These are phyloP conservation scores for Typha latifolia DNA, from an alignment of 176 grass and related monocot genomes.

Conservation along the genomic window DNA sequence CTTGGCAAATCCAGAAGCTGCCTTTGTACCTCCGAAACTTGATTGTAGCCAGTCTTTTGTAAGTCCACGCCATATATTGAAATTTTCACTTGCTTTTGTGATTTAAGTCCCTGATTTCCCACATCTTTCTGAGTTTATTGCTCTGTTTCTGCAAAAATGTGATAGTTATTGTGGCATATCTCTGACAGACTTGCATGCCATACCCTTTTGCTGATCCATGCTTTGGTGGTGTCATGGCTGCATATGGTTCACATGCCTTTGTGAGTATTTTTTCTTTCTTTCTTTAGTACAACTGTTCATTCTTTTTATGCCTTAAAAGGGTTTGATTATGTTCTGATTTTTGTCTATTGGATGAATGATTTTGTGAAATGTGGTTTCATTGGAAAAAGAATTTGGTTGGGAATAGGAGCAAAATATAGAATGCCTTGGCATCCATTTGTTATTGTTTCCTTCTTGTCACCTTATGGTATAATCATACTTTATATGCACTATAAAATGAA, in stretches of 20 bases:
- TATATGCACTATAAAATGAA: too few relatives aligned
- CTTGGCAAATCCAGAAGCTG: constrained; percentile 43
- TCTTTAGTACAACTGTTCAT: constrained; percentile 17
- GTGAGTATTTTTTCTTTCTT: constrained; percentile 39
- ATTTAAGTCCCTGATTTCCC: constrained; percentile 20
- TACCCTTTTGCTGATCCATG: constrained; percentile 71
- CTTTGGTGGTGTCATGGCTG: constrained; percentile 44
- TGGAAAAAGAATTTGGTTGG: too few relatives aligned
- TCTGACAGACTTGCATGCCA: constrained; percentile 46
- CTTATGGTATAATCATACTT: too few relatives aligned
- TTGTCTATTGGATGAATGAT: too few relatives aligned
- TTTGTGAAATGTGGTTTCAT: too few relatives aligned
- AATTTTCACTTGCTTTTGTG: constrained; percentile 14
- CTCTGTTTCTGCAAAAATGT: background rate
- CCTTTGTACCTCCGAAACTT: constrained; percentile 41
- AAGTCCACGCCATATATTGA: constrained; percentile 17
- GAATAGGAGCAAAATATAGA: too few relatives aligned
- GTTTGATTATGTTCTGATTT: constrained; percentile 10
- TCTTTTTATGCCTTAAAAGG: constrained; percentile 1
- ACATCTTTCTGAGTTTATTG: constrained; percentile 18
- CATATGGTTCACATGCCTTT: constrained; percentile 51
- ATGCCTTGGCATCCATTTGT: too few relatives aligned
- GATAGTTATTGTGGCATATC: background rate
- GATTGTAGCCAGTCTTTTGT: constrained; percentile 58
- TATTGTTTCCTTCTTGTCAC: too few relatives aligned